Percentiles rank a stretch among this genome's conserved stretches.
Conservation (phyloP, 2,329 filamentous ascomycete species). For the Neophaeococcomyces mojaviensis region DNA sequence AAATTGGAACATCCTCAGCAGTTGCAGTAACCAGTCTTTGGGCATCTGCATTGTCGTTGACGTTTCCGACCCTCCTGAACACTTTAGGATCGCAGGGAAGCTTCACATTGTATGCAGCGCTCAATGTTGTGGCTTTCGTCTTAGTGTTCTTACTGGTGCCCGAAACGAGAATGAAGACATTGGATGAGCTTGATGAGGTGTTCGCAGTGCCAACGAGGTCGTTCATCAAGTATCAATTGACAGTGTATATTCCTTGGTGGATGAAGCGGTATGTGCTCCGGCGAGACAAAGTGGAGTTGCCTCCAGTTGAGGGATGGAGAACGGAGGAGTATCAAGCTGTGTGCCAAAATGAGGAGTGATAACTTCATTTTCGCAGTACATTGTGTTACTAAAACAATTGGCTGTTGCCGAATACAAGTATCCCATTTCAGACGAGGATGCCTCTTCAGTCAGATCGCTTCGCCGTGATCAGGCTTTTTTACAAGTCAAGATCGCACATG, state of each 20-base stretch:
- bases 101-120: conserved; percentile 33
- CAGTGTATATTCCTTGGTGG: conserved; percentile 50
- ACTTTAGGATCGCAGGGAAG: conserved; percentile 31
- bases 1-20: conserved; percentile 36
- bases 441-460: no score
- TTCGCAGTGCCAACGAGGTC: conserved; percentile 41
- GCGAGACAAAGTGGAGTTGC: conserved; percentile 37
- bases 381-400: no score
- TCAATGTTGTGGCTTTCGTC: conserved; percentile 52
- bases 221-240: conserved; percentile 48
- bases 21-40: conserved; percentile 35
- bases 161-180: conserved; percentile 44
- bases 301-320: background rate
- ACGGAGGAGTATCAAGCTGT: background rate
- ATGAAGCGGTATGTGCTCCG: conserved; percentile 49
- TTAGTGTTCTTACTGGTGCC: conserved; percentile 53
- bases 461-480: no score
- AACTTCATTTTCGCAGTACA: no score
- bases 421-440: no score
- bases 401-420: no score
- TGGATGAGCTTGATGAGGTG: conserved; percentile 45
- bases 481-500: no score
- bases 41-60: conserved; percentile 33
- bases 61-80: conserved; percentile 31
- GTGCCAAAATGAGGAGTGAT: background rate